Base-by-base conservation (phyloP, 148 eudicot species). In the Diospyros lotus region DNA sequence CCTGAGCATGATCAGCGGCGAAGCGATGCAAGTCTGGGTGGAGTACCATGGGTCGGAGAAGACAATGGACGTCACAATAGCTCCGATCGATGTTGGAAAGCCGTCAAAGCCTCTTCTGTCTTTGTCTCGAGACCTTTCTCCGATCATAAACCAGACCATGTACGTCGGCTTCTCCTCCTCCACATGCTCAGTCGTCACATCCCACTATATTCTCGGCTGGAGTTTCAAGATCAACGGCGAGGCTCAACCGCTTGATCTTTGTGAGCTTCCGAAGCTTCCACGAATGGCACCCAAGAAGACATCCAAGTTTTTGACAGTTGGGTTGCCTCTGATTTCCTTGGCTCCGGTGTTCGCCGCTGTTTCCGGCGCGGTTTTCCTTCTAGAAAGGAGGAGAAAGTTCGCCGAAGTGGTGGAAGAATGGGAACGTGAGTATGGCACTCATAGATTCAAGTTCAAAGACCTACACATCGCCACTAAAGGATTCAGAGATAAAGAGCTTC, bases 321-420 rank as follows among this genome's bases (percentile, higher is more conserved):
- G 68, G 11, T 13, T 76, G 53, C 72, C 77, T 10, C 2, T 73
- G 38, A 76, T 76, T 51, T 2, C 52, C 2, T 10, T 68, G 3
- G 45, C 60, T 10, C 7, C 43, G 1, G 56, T 66, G 71, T 58
- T 41, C 3, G 60, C 40, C 40, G 46, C 48, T 4, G 2, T 71
- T 5, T 43, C 68, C 28, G 39, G 69, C 1, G 15, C 73, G 2
- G 58, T 58, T 54, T 58, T 43, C 39, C 78, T 74, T 65, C 3
- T 82, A 4, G 44, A 66, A 42, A 78, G 87, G 75, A 82, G 81
- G 83, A 87, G 74, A 70, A 87, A 87, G 17, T 87, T 39, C 43
- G 87, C 84, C 42, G 87, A 87, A 78, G 80, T 81, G 9, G 45
- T 82, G 42, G 90, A 87, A 71, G 86, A 84, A 40, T 87, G 90